phyloP scores from a whole-genome alignment of 2,329 filamentous ascomycete genomes.

The Elsinoe australis region DNA sequence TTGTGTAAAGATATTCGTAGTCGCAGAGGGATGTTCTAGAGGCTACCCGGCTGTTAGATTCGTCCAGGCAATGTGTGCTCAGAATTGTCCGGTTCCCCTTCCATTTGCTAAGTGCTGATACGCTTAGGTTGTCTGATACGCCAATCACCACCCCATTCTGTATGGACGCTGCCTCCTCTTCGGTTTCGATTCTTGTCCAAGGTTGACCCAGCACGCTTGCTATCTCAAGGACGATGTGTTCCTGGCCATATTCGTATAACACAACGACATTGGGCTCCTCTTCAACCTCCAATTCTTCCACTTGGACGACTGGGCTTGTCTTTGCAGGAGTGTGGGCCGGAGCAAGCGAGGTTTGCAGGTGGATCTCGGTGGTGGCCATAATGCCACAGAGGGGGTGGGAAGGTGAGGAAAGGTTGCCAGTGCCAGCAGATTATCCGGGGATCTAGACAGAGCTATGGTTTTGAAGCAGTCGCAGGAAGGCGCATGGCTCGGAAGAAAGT shows the following conservation, averaged over 20 bases:
- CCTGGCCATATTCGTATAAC: constrained; percentile 62
- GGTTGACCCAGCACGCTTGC: constrained; percentile 73
- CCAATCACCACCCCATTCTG: constrained; percentile 62
- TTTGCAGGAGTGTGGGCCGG: constrained; percentile 16
- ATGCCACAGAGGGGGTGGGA: constrained; percentile 4
- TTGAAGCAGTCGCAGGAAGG: neutral
- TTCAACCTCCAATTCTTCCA: constrained; percentile 29
- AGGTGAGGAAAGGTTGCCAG: neutral
- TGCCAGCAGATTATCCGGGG: neutral
- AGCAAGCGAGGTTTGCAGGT: constrained; percentile 17
- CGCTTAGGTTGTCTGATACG: constrained; percentile 51
- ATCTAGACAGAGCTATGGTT: neutral
- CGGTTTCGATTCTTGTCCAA: constrained; percentile 51
- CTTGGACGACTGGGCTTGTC: constrained; percentile 21
- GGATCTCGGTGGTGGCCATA: constrained; percentile 20
- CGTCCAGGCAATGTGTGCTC: constrained; percentile 67
- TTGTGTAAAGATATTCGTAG: constrained; percentile 80
- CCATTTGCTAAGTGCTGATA: constrained; percentile 50
- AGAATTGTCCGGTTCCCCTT: constrained; percentile 57
- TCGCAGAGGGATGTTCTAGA: constrained; percentile 61
- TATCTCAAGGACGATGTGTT: constrained; percentile 65
- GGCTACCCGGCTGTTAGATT: constrained; percentile 52
- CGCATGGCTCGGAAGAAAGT: constrained; percentile 2
- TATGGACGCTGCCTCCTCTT: constrained; percentile 47
- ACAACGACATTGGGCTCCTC: constrained; percentile 42